Percentiles rank a stretch among this genome's conserved stretches.
Evolutionary conservation across 139 green algal species (phyloP).

Genomic region (Nannochloris sp.): DNA sequence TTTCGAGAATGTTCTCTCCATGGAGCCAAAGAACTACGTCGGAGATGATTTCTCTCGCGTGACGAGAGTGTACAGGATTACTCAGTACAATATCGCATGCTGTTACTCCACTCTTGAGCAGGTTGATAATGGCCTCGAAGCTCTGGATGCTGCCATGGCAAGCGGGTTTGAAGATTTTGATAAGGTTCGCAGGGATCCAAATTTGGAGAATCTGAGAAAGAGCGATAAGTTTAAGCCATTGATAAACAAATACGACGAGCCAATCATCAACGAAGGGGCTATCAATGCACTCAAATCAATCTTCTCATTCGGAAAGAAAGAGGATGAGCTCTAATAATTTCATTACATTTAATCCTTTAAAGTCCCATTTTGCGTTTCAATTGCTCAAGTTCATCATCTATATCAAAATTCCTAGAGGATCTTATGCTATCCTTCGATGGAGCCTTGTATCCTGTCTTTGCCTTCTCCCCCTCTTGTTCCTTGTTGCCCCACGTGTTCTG

Average conservation of each 20-base stretch:
- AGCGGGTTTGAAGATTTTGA: slow-evolving; percentile 88
- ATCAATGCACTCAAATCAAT: slow-evolving; percentile 46
- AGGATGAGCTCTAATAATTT: slow-evolving; percentile 13
- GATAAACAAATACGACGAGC: slow-evolving; percentile 87
- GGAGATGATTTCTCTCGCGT: slow-evolving; percentile 82
- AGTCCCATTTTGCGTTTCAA: slow-evolving; percentile 41
- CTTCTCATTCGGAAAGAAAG: slow-evolving; percentile 37
- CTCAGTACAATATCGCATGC: slow-evolving; percentile 97
- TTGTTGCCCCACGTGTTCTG: not conserved
- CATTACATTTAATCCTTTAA: slow-evolving; percentile 8
- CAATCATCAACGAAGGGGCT: slow-evolving; percentile 82
- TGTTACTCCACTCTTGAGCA: slow-evolving; percentile 84
- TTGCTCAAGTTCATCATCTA: slow-evolving; percentile 36
- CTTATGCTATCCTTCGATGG: not conserved
- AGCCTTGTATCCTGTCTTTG: not conserved
- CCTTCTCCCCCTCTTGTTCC: not conserved
- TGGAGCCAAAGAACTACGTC: slow-evolving; percentile 90
- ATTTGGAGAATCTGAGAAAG: slow-evolving; percentile 63
- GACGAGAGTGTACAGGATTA: slow-evolving; percentile 82
- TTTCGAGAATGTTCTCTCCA: slow-evolving; percentile 91
- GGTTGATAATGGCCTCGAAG: slow-evolving; percentile 70
- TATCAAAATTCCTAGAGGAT: slow-evolving; percentile 6
- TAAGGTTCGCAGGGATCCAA: slow-evolving; percentile 81
- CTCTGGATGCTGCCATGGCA: slow-evolving; percentile 67
- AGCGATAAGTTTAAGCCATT: slow-evolving; percentile 55